Evolutionary conservation across 2,329 filamentous ascomycete species (phyloP).

Genomic region (Scopulariopsis brevicaulis): DNA sequence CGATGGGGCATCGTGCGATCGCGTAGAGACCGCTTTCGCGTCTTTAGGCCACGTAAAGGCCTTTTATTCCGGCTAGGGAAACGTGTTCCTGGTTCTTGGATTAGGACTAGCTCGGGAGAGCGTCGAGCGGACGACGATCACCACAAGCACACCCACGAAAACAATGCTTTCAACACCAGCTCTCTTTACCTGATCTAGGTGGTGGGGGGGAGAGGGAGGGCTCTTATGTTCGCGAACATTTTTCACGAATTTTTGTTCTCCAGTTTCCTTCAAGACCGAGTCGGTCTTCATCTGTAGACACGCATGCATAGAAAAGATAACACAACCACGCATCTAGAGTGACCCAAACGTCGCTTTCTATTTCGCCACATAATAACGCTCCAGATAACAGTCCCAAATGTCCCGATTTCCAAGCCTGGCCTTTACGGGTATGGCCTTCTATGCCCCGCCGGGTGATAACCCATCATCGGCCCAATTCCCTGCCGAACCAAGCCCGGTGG

Average conservation of each 20-base stretch:
- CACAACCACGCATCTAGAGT: background rate
- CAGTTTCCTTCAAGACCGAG: background rate
- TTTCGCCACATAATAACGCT: background rate
- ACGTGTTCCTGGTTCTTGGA: background rate
- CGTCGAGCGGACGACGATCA: background rate
- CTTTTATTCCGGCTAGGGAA: background rate
- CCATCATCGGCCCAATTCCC: slow-evolving; percentile 19
- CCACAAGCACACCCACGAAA: background rate
- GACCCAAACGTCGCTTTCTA: background rate
- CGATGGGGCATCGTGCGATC: background rate
- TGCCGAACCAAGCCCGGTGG: slow-evolving; percentile 9
- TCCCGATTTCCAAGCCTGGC: background rate
- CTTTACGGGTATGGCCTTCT: background rate
- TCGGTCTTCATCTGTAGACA: background rate
- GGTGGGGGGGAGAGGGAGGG: too few relatives aligned
- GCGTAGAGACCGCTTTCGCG: background rate
- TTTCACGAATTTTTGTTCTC: too few relatives aligned
- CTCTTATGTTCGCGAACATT: too few relatives aligned
- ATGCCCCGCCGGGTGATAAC: background rate
- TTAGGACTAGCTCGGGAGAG: background rate
- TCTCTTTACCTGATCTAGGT: too few relatives aligned
- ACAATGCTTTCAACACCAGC: background rate
- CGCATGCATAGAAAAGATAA: background rate
- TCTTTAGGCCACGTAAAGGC: background rate
- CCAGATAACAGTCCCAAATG: background rate